Evolutionary conservation across 2,329 filamentous ascomycete species (phyloP).

Genomic region (Magnaporthiopsis rhizophila): DNA sequence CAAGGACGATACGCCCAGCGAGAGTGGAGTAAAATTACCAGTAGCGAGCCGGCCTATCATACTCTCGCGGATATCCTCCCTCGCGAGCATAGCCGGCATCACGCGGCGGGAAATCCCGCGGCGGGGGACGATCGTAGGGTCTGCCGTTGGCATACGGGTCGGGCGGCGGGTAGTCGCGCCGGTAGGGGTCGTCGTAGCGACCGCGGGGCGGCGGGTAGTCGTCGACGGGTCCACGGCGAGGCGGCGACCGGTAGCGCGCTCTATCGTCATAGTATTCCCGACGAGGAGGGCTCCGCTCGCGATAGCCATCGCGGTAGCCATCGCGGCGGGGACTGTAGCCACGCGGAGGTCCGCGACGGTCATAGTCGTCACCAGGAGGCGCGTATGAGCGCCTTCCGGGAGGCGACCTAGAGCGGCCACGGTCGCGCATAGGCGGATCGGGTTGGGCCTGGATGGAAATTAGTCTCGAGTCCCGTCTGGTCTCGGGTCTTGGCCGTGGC

Average conservation of each 20-base stretch:
- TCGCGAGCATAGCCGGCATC: conserved; percentile 46
- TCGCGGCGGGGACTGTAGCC: conserved; percentile 76
- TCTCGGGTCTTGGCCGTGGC: background rate
- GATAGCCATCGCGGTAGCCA: conserved; percentile 64
- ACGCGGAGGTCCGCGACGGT: conserved; percentile 68
- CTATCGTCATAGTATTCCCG: conserved; percentile 85
- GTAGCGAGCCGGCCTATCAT: conserved; percentile 20
- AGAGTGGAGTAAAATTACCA: conserved; percentile 14
- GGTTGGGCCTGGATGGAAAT: conserved; percentile 58
- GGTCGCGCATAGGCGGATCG: conserved; percentile 61
- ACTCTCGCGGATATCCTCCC: conserved; percentile 37
- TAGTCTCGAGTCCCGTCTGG: conserved; percentile 12
- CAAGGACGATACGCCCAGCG: conserved; percentile 7
- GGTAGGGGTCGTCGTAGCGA: conserved; percentile 72
- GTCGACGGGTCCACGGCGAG: conserved; percentile 49
- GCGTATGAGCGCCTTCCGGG: conserved; percentile 56
- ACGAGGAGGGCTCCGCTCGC: conserved; percentile 69
- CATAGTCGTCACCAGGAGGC: conserved; percentile 69
- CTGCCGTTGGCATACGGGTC: conserved; percentile 54
- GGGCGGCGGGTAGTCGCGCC: conserved; percentile 55
- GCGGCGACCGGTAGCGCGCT: conserved; percentile 72
- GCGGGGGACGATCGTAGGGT: conserved; percentile 47
- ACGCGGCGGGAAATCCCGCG: conserved; percentile 28
- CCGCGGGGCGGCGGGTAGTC: conserved; percentile 57
- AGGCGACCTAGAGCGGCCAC: conserved; percentile 73